Evolutionary conservation across 805 yeast species (phyloP), one percentile per base, ranked within the genome.

Genomic region (Candida takata): DNA sequence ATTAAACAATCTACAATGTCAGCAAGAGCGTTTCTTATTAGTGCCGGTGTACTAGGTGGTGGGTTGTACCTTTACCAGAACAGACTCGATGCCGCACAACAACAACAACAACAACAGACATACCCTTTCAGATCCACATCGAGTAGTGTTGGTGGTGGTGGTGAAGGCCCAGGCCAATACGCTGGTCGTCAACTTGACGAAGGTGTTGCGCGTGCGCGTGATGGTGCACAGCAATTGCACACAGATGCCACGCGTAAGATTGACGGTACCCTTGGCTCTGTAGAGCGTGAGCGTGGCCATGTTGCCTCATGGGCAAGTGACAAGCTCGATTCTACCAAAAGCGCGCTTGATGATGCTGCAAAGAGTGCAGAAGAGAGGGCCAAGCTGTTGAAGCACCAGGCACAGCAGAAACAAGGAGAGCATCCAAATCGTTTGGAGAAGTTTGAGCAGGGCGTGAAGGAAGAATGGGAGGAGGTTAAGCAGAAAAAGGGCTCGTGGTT

Each of bases 131-230:
- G 44, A 10, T n/a, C n/a, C n/a, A n/a, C n/a, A n/a, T n/a, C n/a
- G n/a, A n/a, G n/a, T n/a, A n/a, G n/a, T n/a, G 11, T 38, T 3
- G 10, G 33, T 23, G 19, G 18, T 12, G 26, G 19, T 5, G 38
- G 27, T 8, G 49, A 43, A 24, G 51, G 52, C 4, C 21, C 44
- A 16, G 55, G 43, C 12, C 41, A 53, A 25, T 35, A 34, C 27
- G 27, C 49, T 24, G 58, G 58, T 12, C 54, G 52, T 25, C 41
- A 49, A 29, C 8, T 53, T 12, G 58, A 52, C 29, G 52, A 53
- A 32, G 40, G 48, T 24, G 47, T 46, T 11, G 15, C 16, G 13
- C 25, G 35, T 16, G 47, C 49, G 8, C 44, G 38, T 33, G 46
- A 35, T 19, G 43, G 35, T 24, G 23, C 47, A 6, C 17, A 37